Base-by-base conservation (phyloP, 2,329 filamentous ascomycete species). In the Coniochaeta ligniaria region DNA sequence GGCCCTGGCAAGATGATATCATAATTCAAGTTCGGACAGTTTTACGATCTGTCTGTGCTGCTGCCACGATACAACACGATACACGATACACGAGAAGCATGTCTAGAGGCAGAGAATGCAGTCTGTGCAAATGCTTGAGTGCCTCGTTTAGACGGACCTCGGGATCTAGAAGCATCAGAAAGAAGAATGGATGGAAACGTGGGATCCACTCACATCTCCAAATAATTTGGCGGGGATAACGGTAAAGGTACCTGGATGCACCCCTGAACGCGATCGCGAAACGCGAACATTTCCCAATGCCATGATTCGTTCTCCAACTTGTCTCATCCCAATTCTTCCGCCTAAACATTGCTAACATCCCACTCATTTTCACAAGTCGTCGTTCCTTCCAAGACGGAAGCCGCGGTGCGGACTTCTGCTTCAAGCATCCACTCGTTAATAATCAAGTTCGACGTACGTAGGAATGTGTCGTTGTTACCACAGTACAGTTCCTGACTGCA, bases 241-340 rank as follows among this genome's bases (percentile, higher is more conserved):
- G n/a, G n/a, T n/a, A n/a, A 38, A 43, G 41, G 41, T 43, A 60
- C 64, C 62, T 62, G 59, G 54, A 58, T 47, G 50, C 41, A 52
- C 58, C 56, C 55, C 56, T 33, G 36, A 59, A 24, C 56, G 41
- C 57, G 33, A 62, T 61, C 47, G 47, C 47, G 47, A 52, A 52
- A 52, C 47, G 26, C 47, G 47, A 36, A 52, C 24, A 16, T 6
- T 52, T 52, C n/a, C 16, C 47, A 31, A 31, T 12, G 47, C 47
- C 22, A 52, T 52, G 47, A 52, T 52, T 52, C 47, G 47, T 52
- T 52, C 54, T 36, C 54, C 35, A 38, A 56, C 22, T 60, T 60
- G 64, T 63, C 59, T 63, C 63, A 64, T 61, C 63, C 62, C 62
- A 65, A 65, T 68, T 68, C 66, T 67, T 65, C 66, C 66, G 64